A percentile compares a stretch with the other conserved stretches of the same genome.
Conservation (phyloP, 2,329 filamentous ascomycete species). For the Trichophyton schoenleinii region DNA sequence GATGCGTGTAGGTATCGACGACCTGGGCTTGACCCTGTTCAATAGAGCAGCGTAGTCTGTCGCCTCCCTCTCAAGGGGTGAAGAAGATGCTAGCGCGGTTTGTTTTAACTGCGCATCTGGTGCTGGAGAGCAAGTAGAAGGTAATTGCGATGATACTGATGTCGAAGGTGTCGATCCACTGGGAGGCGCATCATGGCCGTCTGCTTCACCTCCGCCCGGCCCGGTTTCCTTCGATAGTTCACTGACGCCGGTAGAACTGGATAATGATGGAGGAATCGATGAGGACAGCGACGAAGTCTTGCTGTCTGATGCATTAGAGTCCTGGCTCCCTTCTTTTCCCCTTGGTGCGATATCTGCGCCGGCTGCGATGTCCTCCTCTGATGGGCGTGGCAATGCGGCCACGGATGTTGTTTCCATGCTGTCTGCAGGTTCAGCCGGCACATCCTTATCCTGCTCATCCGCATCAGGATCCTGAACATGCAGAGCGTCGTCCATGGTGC, state of each 20-base stretch:
- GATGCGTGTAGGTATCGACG: constrained; percentile 69
- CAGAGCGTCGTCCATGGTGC: not conserved
- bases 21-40: constrained; percentile 54
- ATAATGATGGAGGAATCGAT: not conserved
- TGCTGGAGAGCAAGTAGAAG: constrained; percentile 14
- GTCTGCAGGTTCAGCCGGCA: not conserved
- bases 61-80: not conserved
- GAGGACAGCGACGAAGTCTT: not conserved
- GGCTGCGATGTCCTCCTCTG: not conserved
- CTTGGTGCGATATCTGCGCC: not conserved
- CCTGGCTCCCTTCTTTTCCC: not conserved
- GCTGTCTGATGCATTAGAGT: not conserved
- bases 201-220: constrained; percentile 8
- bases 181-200: constrained; percentile 19
- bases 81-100: constrained; percentile 10
- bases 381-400: not conserved
- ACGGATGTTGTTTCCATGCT: not conserved
- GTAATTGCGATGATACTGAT: constrained; percentile 17
- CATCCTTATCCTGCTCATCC: not conserved
- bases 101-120: constrained; percentile 10
- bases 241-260: constrained; percentile 14
- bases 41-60: constrained; percentile 14
- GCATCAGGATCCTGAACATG: not conserved
- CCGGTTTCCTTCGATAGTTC: constrained; percentile 16
- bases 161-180: constrained; percentile 22